These are phyloP conservation scores for Ceratocystis cacaofunesta DNA, from an alignment of 2,329 filamentous ascomycete genomes.

Conservation along the genomic window DNA sequence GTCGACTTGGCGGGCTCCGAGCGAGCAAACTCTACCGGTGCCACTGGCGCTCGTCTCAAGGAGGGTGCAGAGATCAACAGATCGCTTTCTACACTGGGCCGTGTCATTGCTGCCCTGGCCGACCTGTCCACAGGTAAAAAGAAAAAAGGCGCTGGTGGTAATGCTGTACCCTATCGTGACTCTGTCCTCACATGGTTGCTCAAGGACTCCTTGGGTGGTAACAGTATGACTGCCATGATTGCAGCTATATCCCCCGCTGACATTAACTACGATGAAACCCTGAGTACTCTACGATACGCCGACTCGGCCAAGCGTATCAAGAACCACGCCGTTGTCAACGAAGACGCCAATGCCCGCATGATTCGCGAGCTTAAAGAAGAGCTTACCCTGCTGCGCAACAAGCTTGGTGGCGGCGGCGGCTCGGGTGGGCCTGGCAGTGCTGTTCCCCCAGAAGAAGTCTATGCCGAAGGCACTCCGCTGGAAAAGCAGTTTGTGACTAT, in stretches of 20 bases:
- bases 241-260: slow-evolving; percentile 95
- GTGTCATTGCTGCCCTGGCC: slow-evolving; percentile 90
- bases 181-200: slow-evolving; percentile 91
- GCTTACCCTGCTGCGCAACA: slow-evolving; percentile 67
- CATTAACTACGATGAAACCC: slow-evolving; percentile 96
- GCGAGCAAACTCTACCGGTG: slow-evolving; percentile 89
- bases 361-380: slow-evolving; percentile 97
- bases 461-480: slow-evolving; percentile 78
- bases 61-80: slow-evolving; percentile 98
- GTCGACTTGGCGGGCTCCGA: slow-evolving; percentile 97
- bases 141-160: slow-evolving; percentile 52
- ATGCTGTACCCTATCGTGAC: slow-evolving; percentile 87
- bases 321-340: slow-evolving; percentile 98
- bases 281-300: slow-evolving; percentile 89
- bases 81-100: slow-evolving; percentile 85
- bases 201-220: slow-evolving; percentile 92
- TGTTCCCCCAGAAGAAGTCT: slow-evolving; percentile 60
- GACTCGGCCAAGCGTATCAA: slow-evolving; percentile 98
- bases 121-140: slow-evolving; percentile 79
- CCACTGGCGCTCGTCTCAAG: slow-evolving; percentile 85
- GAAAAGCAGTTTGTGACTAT: slow-evolving; percentile 96
- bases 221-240: slow-evolving; percentile 99
- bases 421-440: slow-evolving; percentile 33
- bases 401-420: slow-evolving; percentile 47
- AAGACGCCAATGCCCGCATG: slow-evolving; percentile 97